A percentile compares a stretch with the other conserved stretches of the same genome.
Evolutionary conservation across 805 yeast genomes (phyloP).

Genomic region (Zygosaccharomyces lentus): DNA sequence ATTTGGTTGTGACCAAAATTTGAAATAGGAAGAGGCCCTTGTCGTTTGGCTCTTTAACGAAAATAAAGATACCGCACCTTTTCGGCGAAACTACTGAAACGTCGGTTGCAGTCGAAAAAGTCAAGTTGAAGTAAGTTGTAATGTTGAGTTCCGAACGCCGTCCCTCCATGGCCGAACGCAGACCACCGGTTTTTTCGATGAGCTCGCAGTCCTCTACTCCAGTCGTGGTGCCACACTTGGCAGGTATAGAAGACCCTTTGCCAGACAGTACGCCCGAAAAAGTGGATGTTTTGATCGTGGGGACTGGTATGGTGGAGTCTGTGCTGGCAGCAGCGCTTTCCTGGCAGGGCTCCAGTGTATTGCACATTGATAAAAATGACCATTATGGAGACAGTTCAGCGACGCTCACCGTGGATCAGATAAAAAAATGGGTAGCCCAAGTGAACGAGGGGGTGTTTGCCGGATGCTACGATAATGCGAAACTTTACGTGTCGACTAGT

Average conservation of each 20-base stretch:
- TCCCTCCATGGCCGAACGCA: constrained; percentile 64
- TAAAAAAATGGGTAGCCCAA: constrained; percentile 73
- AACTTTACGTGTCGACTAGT: constrained; percentile 70
- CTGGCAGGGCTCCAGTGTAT: constrained; percentile 96
- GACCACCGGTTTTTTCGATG: constrained; percentile 45
- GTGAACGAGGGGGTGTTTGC: constrained; percentile 46
- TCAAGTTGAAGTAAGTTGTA: background rate
- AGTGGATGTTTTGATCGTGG: constrained; percentile 85
- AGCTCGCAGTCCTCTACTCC: constrained; percentile 21
- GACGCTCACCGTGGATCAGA: constrained; percentile 80
- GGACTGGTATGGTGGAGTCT: constrained; percentile 88
- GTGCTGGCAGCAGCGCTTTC: constrained; percentile 90
- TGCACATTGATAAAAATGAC: constrained; percentile 80
- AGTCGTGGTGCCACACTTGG: constrained; percentile 58
- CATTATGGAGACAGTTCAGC: constrained; percentile 89
- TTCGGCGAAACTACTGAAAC: background rate
- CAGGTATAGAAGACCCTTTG: constrained; percentile 73
- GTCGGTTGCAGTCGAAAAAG: background rate
- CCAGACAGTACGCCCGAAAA: constrained; percentile 57
- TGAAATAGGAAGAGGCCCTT: background rate
- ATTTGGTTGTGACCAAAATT: background rate
- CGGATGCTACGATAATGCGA: constrained; percentile 59
- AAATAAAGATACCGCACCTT: background rate
- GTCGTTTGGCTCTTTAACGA: background rate
- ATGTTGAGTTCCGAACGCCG: constrained; percentile 43